A percentile compares a stretch with the other conserved stretches of the same genome.
These are phyloP conservation scores for Neopestalotiopsis rosae DNA, from an alignment of 2,329 filamentous ascomycete species.

Conservation along the genomic window DNA sequence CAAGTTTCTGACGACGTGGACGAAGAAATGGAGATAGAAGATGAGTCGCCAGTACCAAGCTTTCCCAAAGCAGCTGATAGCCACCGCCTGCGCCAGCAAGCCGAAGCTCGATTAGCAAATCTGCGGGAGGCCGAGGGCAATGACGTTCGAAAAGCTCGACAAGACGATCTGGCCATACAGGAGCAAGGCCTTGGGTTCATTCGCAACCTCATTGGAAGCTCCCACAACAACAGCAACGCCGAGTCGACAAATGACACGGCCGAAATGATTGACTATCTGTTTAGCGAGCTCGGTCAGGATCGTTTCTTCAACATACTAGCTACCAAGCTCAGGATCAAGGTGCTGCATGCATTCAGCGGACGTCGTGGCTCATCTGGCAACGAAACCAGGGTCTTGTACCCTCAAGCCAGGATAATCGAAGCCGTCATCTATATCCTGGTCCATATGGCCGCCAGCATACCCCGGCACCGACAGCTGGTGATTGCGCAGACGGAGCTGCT, in stretches of 20 bases:
- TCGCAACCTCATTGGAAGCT: conserved; percentile 81
- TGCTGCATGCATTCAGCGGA: conserved; percentile 58
- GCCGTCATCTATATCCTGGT: conserved; percentile 83
- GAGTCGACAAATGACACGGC: conserved; percentile 56
- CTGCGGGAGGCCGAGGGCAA: conserved; percentile 72
- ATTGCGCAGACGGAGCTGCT: conserved; percentile 80
- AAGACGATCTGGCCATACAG: conserved; percentile 84
- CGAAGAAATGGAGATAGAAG: conserved; percentile 64
- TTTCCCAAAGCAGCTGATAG: conserved; percentile 26
- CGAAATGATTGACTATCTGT: conserved; percentile 85
- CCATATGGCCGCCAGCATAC: conserved; percentile 83
- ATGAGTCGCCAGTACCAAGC: conserved; percentile 36
- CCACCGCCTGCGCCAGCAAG: conserved; percentile 47
- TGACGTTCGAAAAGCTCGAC: conserved; percentile 69
- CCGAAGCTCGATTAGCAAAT: conserved; percentile 53
- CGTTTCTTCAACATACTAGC: conserved; percentile 82
- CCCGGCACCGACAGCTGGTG: conserved; percentile 78
- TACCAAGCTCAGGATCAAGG: conserved; percentile 73
- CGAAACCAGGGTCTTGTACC: conserved; percentile 59
- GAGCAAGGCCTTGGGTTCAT: conserved; percentile 91
- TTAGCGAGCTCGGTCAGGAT: conserved; percentile 76
- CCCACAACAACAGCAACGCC: conserved; percentile 53
- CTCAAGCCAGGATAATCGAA: conserved; percentile 73
- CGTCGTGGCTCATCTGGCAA: conserved; percentile 35
- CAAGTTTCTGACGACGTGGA: conserved; percentile 50